Evolutionary conservation across 805 yeast genomes (phyloP), one percentile per base, ranked within the genome.

Genomic region (Nakazawaea molendinolei): DNA sequence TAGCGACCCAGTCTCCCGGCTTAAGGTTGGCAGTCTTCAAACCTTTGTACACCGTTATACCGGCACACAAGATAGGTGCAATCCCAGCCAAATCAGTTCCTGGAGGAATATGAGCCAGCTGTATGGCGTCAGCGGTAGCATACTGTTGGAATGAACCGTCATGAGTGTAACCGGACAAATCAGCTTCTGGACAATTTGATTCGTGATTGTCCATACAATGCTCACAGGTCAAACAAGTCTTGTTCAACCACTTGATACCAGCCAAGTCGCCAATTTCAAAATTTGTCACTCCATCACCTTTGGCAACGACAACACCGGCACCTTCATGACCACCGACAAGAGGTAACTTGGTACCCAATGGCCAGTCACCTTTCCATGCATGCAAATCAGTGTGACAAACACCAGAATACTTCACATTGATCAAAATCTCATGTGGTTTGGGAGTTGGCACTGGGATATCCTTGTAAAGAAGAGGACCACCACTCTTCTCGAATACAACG

Each of bases 291-390:
- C 71, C 68, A 31, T 65, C 63, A 47, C 94, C 94, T 53, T 71
- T 67, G 43, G 79, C 89, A 42, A 83, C 92, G 46, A 84, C 92
- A 34, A 74, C 72, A 56, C 94, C 94, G 20, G 90, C 89, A 64
- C 92, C 94, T 63, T 84, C 94, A 63, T 84, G 94, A 50, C 94
- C 94, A 45, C 92, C 92, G 33, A 83, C 87, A 48, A 82, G 65
- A 17, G 92, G 90, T 42, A 79, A 67, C 56, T 79, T 79, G 46
- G 80, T 74, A 45, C 64, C 74, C 58, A 81, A 67, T 34, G 94
- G 92, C 94, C 95, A 86, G 65, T 86, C 95, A 53, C 95, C 95
- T 58, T 82, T 76, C 89, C 92, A 84, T 38, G 94, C 95, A 67
- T 86, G 95, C 58, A 86, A 73, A 56, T 86, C 95, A 24, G 95